These are phyloP conservation scores for Claviceps digitariae DNA, from an alignment of 2,329 filamentous ascomycete genomes.

Conservation along the genomic window DNA sequence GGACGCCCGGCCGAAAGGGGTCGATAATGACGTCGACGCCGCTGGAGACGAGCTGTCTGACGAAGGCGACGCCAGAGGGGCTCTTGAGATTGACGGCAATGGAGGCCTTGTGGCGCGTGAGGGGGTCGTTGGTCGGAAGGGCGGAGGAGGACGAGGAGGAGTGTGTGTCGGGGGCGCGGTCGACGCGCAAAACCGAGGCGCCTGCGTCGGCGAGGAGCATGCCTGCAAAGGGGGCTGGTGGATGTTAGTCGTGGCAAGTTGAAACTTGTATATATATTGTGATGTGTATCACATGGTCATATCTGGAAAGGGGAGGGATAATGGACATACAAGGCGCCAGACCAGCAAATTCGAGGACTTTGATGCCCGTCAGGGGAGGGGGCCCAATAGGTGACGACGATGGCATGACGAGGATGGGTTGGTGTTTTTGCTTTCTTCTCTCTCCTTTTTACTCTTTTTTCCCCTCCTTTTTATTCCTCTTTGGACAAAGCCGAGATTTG, in stretches of 20 bases:
- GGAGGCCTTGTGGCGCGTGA: slow-evolving; percentile 70
- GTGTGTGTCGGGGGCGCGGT: slow-evolving; percentile 35
- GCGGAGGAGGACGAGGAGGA: background rate
- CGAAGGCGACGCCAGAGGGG: slow-evolving; percentile 44
- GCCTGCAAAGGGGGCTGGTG: slow-evolving; percentile 72
- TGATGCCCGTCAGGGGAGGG: slow-evolving; percentile 34
- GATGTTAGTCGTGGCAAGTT: background rate
- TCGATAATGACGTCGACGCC: slow-evolving; percentile 85
- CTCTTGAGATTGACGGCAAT: slow-evolving; percentile 70
- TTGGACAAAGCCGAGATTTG: too few relatives aligned
- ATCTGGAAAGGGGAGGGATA: background rate
- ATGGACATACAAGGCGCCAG: slow-evolving; percentile 42
- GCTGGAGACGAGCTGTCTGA: slow-evolving; percentile 50
- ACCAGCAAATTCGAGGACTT: slow-evolving; percentile 46
- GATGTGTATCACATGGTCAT: too few relatives aligned
- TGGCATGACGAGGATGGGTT: background rate
- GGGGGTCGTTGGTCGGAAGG: slow-evolving; percentile 49
- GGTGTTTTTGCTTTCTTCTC: background rate
- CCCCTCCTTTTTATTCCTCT: background rate
- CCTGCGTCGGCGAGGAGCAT: slow-evolving; percentile 83
- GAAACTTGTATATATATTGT: too few relatives aligned
- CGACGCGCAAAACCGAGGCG: slow-evolving; percentile 75
- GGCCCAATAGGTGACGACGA: slow-evolving; percentile 3
- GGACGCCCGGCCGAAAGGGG: slow-evolving; percentile 80
- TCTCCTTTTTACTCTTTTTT: too few relatives aligned